Evolutionary conservation across 129 eudicot species (phyloP).

Genomic region (Logfia minima): DNA sequence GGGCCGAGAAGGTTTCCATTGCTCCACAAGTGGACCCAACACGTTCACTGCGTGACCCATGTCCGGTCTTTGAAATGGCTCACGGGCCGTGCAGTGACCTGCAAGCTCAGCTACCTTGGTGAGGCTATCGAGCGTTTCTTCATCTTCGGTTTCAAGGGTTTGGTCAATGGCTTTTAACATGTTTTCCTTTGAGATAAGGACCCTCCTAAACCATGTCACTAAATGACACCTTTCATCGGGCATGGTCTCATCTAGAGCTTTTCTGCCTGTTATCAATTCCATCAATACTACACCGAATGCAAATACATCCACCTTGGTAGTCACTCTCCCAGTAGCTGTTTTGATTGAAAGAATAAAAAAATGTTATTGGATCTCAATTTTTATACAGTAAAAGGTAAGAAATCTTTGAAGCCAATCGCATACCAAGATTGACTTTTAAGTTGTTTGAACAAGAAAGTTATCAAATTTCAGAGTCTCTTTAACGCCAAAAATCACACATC

Average conservation of each 20-base stretch:
- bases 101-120: slow-evolving; percentile 64
- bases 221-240: slow-evolving; percentile 55
- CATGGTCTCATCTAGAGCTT: slow-evolving; percentile 48
- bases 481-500: background rate
- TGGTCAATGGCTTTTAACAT: slow-evolving; percentile 48
- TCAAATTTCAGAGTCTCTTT: background rate
- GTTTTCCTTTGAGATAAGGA: slow-evolving; percentile 50
- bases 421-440: background rate
- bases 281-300: slow-evolving; percentile 60
- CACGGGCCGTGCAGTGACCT: slow-evolving; percentile 63
- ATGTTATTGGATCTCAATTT: background rate
- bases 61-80: slow-evolving; percentile 55
- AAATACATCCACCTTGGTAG: slow-evolving; percentile 61
- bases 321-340: slow-evolving; percentile 65
- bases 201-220: slow-evolving; percentile 60
- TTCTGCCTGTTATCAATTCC: slow-evolving; percentile 63
- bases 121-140: slow-evolving; percentile 51
- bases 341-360: background rate
- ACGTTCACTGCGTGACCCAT: slow-evolving; percentile 61
- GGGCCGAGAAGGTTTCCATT: slow-evolving; percentile 56
- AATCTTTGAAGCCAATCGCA: background rate
- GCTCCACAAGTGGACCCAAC: slow-evolving; percentile 56
- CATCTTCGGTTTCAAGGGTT: slow-evolving; percentile 47
- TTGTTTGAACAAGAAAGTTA: background rate
- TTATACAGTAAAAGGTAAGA: background rate